These are phyloP conservation scores for Hypoxylon sp. DNA, from an alignment of 2,329 filamentous ascomycete genomes.

Conservation along the genomic window DNA sequence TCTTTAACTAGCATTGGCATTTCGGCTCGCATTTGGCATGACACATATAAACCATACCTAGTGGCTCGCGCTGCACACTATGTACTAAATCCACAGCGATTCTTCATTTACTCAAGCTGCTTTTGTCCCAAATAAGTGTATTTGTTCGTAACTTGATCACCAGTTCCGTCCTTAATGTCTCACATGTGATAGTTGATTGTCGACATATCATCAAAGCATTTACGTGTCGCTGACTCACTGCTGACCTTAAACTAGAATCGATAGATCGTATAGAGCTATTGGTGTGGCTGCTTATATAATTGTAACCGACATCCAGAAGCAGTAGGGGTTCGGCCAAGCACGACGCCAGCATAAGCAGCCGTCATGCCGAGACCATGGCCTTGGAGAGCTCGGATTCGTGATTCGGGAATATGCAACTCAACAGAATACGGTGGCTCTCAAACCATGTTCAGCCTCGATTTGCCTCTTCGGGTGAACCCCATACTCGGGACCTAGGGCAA, in stretches of 20 bases:
- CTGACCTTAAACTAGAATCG: slow-evolving; percentile 30
- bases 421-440: slow-evolving; percentile 28
- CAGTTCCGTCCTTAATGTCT: slow-evolving; percentile 10
- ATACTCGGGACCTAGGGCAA: slow-evolving; percentile 29
- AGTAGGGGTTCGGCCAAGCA: slow-evolving; percentile 22
- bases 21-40: slow-evolving; percentile 47
- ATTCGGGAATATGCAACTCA: slow-evolving; percentile 31
- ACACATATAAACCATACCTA: slow-evolving; percentile 50
- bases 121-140: slow-evolving; percentile 14
- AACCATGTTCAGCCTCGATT: slow-evolving; percentile 39
- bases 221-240: slow-evolving; percentile 27
- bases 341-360: slow-evolving; percentile 28
- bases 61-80: slow-evolving; percentile 50
- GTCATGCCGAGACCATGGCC: slow-evolving; percentile 33
- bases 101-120: slow-evolving; percentile 31
- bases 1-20: slow-evolving; percentile 47
- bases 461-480: slow-evolving; percentile 32
- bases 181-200: slow-evolving; percentile 16
- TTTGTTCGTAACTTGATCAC: slow-evolving; percentile 18
- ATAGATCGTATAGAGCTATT: slow-evolving; percentile 23
- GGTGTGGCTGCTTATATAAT: slow-evolving; percentile 34
- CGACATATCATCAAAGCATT: slow-evolving; percentile 20
- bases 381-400: slow-evolving; percentile 25
- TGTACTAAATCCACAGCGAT: slow-evolving; percentile 42
- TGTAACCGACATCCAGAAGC: slow-evolving; percentile 23